Evolutionary conservation across 2,329 filamentous ascomycete genomes (phyloP).

Genomic region (Dendrostoma leiphaemia): DNA sequence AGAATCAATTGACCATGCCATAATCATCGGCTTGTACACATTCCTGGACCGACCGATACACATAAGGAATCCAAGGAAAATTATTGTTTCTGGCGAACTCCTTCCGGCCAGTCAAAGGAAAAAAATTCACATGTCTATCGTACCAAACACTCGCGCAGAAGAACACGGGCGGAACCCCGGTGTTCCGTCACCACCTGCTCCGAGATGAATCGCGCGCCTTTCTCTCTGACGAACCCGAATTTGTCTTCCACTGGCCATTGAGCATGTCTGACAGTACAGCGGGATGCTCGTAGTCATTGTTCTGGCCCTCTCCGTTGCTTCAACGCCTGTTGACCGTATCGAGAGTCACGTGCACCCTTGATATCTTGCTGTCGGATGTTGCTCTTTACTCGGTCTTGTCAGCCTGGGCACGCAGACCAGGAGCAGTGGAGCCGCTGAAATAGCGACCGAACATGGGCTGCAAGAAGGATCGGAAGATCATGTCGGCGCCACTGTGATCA

Average conservation of each 20-base stretch:
- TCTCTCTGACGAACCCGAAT: background rate
- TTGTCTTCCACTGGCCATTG: background rate
- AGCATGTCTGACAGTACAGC: conserved; percentile 19
- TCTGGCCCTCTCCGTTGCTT: background rate
- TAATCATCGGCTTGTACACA: conserved; percentile 4
- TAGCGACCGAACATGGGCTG: conserved; percentile 89
- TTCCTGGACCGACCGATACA: background rate
- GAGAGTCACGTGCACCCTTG: conserved; percentile 22
- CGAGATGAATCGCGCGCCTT: too few species aligned
- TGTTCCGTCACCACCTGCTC: background rate
- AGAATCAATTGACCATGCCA: conserved; percentile 5
- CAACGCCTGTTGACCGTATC: background rate
- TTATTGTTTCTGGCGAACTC: conserved; percentile 4
- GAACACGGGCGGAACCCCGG: background rate
- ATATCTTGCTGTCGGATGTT: background rate
- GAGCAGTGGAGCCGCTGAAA: conserved; percentile 78
- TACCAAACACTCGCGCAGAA: background rate
- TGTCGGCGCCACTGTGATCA: conserved; percentile 75
- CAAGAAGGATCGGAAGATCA: conserved; percentile 96
- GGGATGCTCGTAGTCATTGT: too few species aligned
- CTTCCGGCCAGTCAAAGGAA: background rate
- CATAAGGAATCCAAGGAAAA: background rate
- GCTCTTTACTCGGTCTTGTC: conserved; percentile 67
- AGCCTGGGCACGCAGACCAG: conserved; percentile 85
- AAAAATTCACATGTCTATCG: background rate